Conservation (phyloP, 1,139 yeast genomes). For the Saccharomyces hybrid region DNA sequence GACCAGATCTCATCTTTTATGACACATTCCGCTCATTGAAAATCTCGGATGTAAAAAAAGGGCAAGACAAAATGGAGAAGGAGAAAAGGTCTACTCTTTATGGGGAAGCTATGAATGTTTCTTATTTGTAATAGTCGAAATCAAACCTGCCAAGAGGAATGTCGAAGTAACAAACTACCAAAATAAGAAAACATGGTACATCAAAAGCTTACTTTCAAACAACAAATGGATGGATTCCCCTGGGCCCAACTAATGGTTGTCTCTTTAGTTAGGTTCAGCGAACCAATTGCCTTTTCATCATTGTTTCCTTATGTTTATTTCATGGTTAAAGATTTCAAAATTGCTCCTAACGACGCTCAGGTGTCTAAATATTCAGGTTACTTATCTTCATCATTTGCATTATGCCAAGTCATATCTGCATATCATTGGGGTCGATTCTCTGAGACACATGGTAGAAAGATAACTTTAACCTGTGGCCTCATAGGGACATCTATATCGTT, state of each 20-base stretch:
- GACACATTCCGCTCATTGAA: not conserved
- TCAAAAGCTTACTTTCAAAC: slow-evolving; percentile 22
- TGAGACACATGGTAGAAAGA: slow-evolving; percentile 52
- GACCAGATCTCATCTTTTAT: not conserved
- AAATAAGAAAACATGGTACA: not conserved
- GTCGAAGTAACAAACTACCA: too few species aligned
- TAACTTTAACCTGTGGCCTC: slow-evolving; percentile 45
- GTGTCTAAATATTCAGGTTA: slow-evolving; percentile 54
- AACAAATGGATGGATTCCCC: slow-evolving; percentile 41
- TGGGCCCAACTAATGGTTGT: slow-evolving; percentile 42
- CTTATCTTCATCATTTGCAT: slow-evolving; percentile 48
- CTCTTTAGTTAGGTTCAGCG: slow-evolving; percentile 45
- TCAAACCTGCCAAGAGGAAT: too few species aligned
- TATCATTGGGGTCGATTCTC: slow-evolving; percentile 53
- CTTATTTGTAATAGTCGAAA: too few species aligned
- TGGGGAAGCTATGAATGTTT: too few species aligned
- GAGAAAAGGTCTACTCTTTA: too few species aligned
- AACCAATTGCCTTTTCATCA: slow-evolving; percentile 58
- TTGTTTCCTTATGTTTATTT: slow-evolving; percentile 57
- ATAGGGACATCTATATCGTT: slow-evolving; percentile 43
- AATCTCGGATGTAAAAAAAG: not conserved
- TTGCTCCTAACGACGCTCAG: slow-evolving; percentile 44
- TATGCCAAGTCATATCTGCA: slow-evolving; percentile 46
- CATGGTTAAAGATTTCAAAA: slow-evolving; percentile 51
- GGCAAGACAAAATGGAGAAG: too few species aligned